These are phyloP conservation scores for Colletotrichum lentis DNA, from an alignment of 2,329 filamentous ascomycete genomes.

Conservation along the genomic window DNA sequence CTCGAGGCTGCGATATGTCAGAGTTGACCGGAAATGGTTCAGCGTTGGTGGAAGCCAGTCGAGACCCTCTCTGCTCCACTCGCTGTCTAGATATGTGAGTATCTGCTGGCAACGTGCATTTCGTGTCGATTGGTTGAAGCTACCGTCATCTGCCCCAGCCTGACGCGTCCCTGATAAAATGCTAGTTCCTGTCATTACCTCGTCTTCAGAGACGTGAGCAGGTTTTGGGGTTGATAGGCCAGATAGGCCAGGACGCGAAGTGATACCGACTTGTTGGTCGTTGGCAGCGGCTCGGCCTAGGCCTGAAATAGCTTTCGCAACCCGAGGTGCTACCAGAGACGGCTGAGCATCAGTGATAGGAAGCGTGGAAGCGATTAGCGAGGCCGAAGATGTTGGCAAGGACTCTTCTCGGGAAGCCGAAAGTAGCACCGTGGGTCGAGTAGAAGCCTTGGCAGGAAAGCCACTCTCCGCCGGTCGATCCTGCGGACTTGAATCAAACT, in stretches of 20 bases:
- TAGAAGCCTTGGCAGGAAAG: not conserved
- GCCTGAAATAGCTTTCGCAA: not conserved
- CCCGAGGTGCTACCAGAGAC: not conserved
- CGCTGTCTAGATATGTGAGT: conserved; percentile 9
- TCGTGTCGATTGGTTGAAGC: not conserved
- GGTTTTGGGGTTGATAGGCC: not conserved
- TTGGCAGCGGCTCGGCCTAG: not conserved
- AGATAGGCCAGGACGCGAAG: not conserved
- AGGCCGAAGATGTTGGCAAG: not conserved
- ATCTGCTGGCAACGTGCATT: not conserved
- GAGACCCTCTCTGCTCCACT: conserved; percentile 9
- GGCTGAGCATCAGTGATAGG: not conserved
- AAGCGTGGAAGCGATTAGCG: not conserved
- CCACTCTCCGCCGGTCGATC: not conserved
- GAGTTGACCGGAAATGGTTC: conserved; percentile 6
- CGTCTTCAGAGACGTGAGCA: not conserved
- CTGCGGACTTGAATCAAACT: conserved; percentile 36
- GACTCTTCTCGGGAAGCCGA: not conserved
- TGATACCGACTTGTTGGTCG: not conserved
- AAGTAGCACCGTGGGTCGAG: conserved; percentile 10
- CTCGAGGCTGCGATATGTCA: conserved; percentile 22
- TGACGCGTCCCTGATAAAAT: not conserved
- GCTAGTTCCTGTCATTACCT: not conserved
- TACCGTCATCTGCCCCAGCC: not conserved
- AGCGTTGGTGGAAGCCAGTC: conserved; percentile 31